Conservation (phyloP, 768 basidiomycete species). For the Amylocystis lapponica region DNA sequence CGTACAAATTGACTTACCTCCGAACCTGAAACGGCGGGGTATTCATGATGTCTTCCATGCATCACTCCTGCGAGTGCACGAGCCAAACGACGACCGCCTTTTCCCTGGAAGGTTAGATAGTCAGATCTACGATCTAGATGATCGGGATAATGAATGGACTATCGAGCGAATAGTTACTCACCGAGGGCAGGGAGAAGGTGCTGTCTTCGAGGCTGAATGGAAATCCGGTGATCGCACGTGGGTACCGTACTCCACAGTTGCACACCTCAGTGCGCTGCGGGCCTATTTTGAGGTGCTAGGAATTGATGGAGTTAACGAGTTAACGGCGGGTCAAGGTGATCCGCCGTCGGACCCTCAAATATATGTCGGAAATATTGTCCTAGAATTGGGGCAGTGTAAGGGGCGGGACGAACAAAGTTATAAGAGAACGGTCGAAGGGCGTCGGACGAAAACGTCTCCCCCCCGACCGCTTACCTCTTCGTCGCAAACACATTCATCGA, state of each 20-base stretch:
- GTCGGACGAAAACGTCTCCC: too few relatives aligned
- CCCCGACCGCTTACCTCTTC: too few relatives aligned
- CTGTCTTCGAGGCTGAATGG: conserved; percentile 29
- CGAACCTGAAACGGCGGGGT: conserved; percentile 18
- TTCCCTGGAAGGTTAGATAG: conserved; percentile 30
- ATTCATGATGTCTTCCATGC: conserved; percentile 34
- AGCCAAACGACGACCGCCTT: conserved; percentile 26
- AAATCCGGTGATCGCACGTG: conserved; percentile 30
- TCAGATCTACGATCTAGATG: conserved; percentile 18
- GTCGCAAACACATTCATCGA: too few relatives aligned
- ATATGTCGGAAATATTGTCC: too few relatives aligned
- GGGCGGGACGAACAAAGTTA: too few relatives aligned
- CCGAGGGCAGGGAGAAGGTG: conserved; percentile 16
- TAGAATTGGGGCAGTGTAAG: too few relatives aligned
- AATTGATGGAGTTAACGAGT: not conserved
- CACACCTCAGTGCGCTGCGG: conserved; percentile 14
- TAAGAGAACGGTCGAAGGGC: too few relatives aligned
- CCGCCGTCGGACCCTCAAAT: conserved; percentile 7
- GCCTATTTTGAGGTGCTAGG: conserved; percentile 21
- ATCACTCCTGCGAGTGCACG: conserved; percentile 22
- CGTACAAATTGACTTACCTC: conserved; percentile 28
- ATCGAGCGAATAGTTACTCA: conserved; percentile 23
- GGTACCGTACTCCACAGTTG: conserved; percentile 22
- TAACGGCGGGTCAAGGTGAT: not conserved
- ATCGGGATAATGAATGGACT: conserved; percentile 20